phyloP scores from a whole-genome alignment of 768 basidiomycete genomes.

The Strobilomyces dryophilus region DNA sequence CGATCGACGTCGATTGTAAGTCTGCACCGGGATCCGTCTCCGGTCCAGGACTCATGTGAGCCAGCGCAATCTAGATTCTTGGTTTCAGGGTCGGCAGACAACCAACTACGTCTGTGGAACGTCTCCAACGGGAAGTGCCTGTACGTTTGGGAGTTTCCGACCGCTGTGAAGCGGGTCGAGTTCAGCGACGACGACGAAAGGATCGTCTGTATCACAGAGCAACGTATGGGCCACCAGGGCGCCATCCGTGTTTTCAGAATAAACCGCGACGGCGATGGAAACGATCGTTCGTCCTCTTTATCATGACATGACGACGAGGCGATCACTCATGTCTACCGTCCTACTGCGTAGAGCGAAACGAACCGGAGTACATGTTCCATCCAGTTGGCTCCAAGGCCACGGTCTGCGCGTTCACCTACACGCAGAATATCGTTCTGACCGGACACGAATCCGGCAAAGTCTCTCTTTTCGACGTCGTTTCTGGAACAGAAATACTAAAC shows the following conservation, averaged over 20 bases:
- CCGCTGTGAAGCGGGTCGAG: constrained; percentile 92
- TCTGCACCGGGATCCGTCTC: constrained; percentile 8
- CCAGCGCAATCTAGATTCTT: constrained; percentile 80
- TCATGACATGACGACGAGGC: not conserved
- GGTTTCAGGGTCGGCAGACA: constrained; percentile 92
- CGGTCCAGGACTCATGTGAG: not conserved
- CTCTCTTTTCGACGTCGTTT: constrained; percentile 83
- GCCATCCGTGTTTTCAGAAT: constrained; percentile 89
- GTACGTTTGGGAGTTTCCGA: constrained; percentile 96
- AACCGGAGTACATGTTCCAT: constrained; percentile 76
- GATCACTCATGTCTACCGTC: not conserved
- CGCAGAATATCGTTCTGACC: constrained; percentile 76
- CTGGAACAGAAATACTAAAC: constrained; percentile 75
- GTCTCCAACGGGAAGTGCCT: constrained; percentile 89
- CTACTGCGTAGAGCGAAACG: constrained; percentile 56
- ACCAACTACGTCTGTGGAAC: constrained; percentile 86
- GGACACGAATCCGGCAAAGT: constrained; percentile 97
- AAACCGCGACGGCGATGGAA: constrained; percentile 77
- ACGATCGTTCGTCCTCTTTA: constrained; percentile 57
- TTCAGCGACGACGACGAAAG: constrained; percentile 84
- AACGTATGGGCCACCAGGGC: constrained; percentile 91
- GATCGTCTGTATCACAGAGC: constrained; percentile 93
- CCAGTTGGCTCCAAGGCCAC: constrained; percentile 95
- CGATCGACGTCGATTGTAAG: constrained; percentile 92
- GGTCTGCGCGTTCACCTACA: constrained; percentile 86